Conservation (phyloP, 805 yeast genomes). For the Candida morakotiae region DNA sequence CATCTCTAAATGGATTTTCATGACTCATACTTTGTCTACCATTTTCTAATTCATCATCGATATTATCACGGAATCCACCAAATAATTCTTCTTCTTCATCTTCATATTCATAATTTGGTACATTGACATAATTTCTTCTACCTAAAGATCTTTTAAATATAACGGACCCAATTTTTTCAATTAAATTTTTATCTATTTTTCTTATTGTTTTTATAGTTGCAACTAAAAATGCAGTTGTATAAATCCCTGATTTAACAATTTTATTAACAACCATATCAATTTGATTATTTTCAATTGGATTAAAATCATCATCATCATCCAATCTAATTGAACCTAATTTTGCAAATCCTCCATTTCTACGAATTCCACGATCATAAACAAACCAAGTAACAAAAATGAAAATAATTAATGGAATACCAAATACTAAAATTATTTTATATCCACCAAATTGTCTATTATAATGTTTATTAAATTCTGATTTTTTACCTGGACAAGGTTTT, state of each 20-base stretch:
- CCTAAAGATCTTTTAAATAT: slow-evolving; percentile 37
- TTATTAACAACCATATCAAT: slow-evolving; percentile 57
- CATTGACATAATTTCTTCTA: slow-evolving; percentile 36
- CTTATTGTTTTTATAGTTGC: slow-evolving; percentile 31
- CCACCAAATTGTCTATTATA: slow-evolving; percentile 56
- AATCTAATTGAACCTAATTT: slow-evolving; percentile 83
- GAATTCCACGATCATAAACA: slow-evolving; percentile 76
- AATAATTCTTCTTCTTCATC: slow-evolving; percentile 36
- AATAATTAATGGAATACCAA: slow-evolving; percentile 55
- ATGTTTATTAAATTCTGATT: slow-evolving; percentile 52
- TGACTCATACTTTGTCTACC: slow-evolving; percentile 15
- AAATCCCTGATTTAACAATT: slow-evolving; percentile 56
- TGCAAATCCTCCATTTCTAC: slow-evolving; percentile 71
- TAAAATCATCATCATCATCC: slow-evolving; percentile 55
- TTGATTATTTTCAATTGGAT: slow-evolving; percentile 59
- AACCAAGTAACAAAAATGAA: slow-evolving; percentile 56
- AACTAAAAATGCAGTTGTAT: slow-evolving; percentile 37
- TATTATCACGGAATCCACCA: slow-evolving; percentile 37
- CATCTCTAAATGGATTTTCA: slow-evolving; percentile 11
- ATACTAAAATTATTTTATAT: slow-evolving; percentile 46
- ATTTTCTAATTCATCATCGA: slow-evolving; percentile 34
- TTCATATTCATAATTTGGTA: slow-evolving; percentile 33
- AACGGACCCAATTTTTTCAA: slow-evolving; percentile 25
- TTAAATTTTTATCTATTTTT: slow-evolving; percentile 28
- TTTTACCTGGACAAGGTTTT: slow-evolving; percentile 86